Evolutionary conservation across 2,329 filamentous ascomycete species (phyloP), one percentile per base, ranked within the genome.

Genomic region (Claviceps lovelessii): DNA sequence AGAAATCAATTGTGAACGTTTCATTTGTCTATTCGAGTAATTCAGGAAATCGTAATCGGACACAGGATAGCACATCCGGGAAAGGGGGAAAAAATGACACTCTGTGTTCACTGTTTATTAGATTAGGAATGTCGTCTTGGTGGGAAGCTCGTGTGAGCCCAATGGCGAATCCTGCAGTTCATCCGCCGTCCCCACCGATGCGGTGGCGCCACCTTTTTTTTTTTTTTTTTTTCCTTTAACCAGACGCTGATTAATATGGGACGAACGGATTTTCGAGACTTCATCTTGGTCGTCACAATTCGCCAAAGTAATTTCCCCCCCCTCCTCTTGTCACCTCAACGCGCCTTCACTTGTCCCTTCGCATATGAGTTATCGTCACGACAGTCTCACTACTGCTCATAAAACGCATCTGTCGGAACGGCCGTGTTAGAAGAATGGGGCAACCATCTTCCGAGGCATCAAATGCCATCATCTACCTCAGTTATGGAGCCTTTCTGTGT

Each of bases 381-480:
- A 23, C 23, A 23, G 23, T 17, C 9, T 41, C 39, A 15, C 8
- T 23, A n/a, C 41, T 3, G 9, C 33, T 35, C 17, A 5, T 35
- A 49, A 28, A 54, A 29, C 5, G n/a, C 33, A 31, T 47, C 5
- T 5, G 19, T 15, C n/a, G 17, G 28, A 49, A 44, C 44, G 15
- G 52, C 17, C 19, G n/a, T 15, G 33, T 29, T 57, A 70, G 33
- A 55, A 70, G 33, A 55, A 93, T 91, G 88, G 85, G 85, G 23
- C 78, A 84, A 61, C 86, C 86, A 56, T 90, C 88, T 1, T 81
- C 75, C 55, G 73, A 79, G 76, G 86, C 86, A 65, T 90, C 87
- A 37, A 90, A 91, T 74, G 86, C 86, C 75, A 76, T 91, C 67
- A 85, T 93, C 66, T 91, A 90, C 66, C 72, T 88, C 53, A 88